Percentiles rank a stretch among this genome's conserved stretches.
These are phyloP conservation scores for Saccharomyces hybrid DNA, from an alignment of 1,139 yeast genomes.

Conservation along the genomic window DNA sequence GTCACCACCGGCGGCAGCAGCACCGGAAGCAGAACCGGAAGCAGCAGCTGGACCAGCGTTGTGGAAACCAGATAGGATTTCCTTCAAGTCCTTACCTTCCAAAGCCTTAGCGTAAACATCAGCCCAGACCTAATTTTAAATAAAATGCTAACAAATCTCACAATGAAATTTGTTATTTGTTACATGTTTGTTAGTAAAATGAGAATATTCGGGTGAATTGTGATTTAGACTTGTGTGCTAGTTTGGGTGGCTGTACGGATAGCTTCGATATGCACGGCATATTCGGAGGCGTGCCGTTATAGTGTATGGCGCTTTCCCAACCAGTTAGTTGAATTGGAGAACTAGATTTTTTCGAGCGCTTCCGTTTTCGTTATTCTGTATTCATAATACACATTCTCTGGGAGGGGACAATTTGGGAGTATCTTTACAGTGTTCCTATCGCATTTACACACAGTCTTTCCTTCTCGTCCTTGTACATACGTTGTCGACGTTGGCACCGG, in stretches of 20 bases:
- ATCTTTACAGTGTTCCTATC: not conserved
- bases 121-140: slow-evolving; percentile 65
- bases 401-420: not conserved
- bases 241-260: not conserved
- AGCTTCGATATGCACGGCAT: too few relatives aligned
- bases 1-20: slow-evolving; percentile 53
- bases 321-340: not conserved
- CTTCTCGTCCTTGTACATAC: slow-evolving; percentile 31
- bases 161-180: not conserved
- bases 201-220: not conserved
- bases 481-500: slow-evolving; percentile 79
- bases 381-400: not conserved
- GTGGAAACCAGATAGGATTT: slow-evolving; percentile 75
- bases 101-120: slow-evolving; percentile 93
- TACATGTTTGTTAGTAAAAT: not conserved
- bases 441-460: not conserved
- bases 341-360: not conserved
- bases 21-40: slow-evolving; percentile 48
- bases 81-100: slow-evolving; percentile 94
- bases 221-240: not conserved
- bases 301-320: not conserved
- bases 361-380: not conserved
- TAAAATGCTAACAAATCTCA: not conserved
- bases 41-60: slow-evolving; percentile 59
- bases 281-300: not conserved